These are phyloP conservation scores for Sugiyamaella sp. DNA, from an alignment of 1,139 yeast species.

Conservation along the genomic window DNA sequence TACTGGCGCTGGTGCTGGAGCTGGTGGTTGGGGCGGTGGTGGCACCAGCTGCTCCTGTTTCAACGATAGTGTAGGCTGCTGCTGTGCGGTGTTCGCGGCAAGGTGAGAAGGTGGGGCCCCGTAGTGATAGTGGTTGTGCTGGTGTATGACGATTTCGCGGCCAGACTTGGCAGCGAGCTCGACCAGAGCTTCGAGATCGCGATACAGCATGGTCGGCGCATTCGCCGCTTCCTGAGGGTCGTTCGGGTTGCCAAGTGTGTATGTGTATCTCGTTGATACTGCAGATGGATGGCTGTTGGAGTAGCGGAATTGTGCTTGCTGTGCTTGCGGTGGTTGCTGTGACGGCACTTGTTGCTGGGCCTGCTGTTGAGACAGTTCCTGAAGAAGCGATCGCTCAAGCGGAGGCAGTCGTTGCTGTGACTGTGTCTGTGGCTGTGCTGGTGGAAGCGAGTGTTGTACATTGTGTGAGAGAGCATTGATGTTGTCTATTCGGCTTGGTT, in stretches of 20 bases:
- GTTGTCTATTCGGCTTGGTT: no score
- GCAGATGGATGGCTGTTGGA: background rate
- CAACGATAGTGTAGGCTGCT: background rate
- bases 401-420: no score
- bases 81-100: background rate
- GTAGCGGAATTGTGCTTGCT: background rate
- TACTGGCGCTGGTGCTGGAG: no score
- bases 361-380: background rate
- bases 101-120: slow-evolving; percentile 11
- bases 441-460: no score
- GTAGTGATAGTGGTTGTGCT: slow-evolving; percentile 61
- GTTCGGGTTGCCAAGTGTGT: slow-evolving; percentile 19
- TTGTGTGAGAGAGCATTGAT: no score
- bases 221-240: slow-evolving; percentile 6
- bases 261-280: slow-evolving; percentile 9
- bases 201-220: slow-evolving; percentile 23
- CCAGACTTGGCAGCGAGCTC: slow-evolving; percentile 63
- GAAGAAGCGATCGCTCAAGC: background rate
- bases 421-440: slow-evolving; percentile 13
- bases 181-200: slow-evolving; percentile 37
- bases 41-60: background rate
- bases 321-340: slow-evolving; percentile 8
- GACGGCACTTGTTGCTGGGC: slow-evolving; percentile 4
- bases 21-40: background rate
- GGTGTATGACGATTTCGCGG: slow-evolving; percentile 73